Conservation (phyloP, 495 filamentous ascomycete species). For the Talaromyces nanjingensis region DNA sequence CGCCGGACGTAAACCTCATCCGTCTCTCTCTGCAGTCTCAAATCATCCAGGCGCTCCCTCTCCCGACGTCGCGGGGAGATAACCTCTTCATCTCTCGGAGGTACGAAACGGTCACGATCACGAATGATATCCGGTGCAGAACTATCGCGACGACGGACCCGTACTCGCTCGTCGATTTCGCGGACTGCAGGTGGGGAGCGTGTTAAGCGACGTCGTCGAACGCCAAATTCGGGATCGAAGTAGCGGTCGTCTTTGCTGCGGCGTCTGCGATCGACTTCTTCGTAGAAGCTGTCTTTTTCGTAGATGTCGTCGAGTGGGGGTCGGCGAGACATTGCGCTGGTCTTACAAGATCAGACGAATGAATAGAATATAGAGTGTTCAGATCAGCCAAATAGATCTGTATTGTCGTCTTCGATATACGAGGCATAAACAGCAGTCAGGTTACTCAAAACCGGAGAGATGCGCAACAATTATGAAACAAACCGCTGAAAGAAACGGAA, state of each 20-base stretch:
- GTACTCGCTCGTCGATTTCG: conserved; percentile 6
- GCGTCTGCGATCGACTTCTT: conserved; percentile 7
- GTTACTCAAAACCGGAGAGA: not conserved
- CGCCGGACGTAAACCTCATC: conserved; percentile 23
- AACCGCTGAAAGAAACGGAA: not conserved
- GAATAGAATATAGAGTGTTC: not conserved
- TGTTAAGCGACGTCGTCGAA: conserved; percentile 1
- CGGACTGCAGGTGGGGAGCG: conserved; percentile 4
- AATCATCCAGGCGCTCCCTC: conserved; percentile 12
- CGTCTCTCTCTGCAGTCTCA: conserved; percentile 18
- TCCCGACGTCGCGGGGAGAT: conserved; percentile 9
- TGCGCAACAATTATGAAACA: not conserved
- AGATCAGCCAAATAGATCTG: too few species aligned
- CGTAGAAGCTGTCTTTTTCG: conserved; percentile 21
- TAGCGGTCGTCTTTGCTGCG: conserved; percentile 11
- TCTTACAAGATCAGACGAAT: not conserved
- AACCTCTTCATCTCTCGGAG: conserved; percentile 19
- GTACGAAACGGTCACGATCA: conserved; percentile 14
- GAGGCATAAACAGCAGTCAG: conserved; percentile 1
- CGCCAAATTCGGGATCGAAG: conserved; percentile 4
- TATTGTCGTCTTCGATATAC: not conserved
- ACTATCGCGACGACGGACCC: not conserved
- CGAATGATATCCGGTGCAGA: conserved; percentile 18
- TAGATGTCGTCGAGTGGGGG: conserved; percentile 23
- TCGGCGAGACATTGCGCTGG: conserved; percentile 29